Evolutionary conservation across 1,284 basidiomycete species (phyloP), one percentile per base, ranked within the genome.

Genomic region (Boletus semigastroideus): DNA sequence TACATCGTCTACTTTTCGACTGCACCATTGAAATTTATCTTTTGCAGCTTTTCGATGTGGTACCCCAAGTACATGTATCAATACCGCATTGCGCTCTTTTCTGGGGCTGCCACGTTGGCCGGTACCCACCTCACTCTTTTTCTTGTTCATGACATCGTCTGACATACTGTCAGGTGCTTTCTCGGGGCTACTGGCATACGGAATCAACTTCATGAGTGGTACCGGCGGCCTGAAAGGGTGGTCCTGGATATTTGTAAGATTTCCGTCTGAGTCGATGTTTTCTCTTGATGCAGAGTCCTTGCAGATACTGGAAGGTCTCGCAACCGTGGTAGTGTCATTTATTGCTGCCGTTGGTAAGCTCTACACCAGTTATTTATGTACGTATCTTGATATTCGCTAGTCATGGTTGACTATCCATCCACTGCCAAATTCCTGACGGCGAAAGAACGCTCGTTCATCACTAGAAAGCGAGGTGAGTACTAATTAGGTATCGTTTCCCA

Each of bases 241-340:
- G 49, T 51, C 49, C 22, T 51, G 49, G 45, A 51, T 51, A 51
- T 51, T 51, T 36, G 49, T 51, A 48, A 4, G 49, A 5, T 19
- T 10, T 2, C 3, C 10, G n/a, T 14, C 19, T 19, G 9, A 36
- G n/a, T n/a, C 8, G 19, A 33, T 10, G n/a, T 34, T n/a, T n/a
- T 34, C 10, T 17, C n/a, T 17, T 36, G 25, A 46, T 40, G n/a
- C 10, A 50, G 2, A 34, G 27, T 39, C 10, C 14, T 4, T 5
- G 10, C 31, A 51, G 49, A 51, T 51, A 41, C 27, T 51, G 22
- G 49, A 51, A 31, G 49, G 49, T 22, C 38, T 51, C 20, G 45
- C 25, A 3, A 51, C 49, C 28, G 31, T 41, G 8, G 14, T 17
- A 41, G 44, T 48, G 38, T 38, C 49, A 7, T 19, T 48, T 31